Evolutionary conservation across 768 basidiomycete species (phyloP), one percentile per base, ranked within the genome.

Genomic region (Phanerochaete carnosa): DNA sequence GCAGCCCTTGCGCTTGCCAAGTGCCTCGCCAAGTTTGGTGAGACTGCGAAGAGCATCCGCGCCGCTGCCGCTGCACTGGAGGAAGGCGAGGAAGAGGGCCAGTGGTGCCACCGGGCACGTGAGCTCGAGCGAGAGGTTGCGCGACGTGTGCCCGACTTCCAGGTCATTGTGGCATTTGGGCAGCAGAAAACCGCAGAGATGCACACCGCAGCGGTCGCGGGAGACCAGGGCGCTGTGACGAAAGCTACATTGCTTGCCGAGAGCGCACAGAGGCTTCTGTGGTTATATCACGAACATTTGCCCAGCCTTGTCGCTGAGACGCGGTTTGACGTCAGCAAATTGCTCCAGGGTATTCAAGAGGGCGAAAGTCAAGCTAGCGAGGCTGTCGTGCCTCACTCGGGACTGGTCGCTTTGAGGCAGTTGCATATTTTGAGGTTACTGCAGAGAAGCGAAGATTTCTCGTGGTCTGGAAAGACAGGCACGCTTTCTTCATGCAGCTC

Each of bases 251-350:
- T 98, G 62, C 74, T 97, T 29, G 82, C 87, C 0, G 95, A 98
- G 74, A 82, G 83, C 53, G 86, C 94, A 0, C 85, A 94, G 64
- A 74, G 94, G 28, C 72, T 98, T 45, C 75, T 97, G 61, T 90
- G 89, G 83, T 78, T 95, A 53, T 98, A 97, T 70, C 92, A 96
- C 65, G 79, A 79, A 25, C 87, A 85, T 61, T 72, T 95, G 29
- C 92, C 94, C 0, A 76, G 80, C 0, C 74, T 93, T 1, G 88
- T 91, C 3, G 83, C 85, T 0, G 94, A 95, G 70, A 85, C 86
- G 28, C 79, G 87, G 53, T 98, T 95, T 66, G 95, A 98, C 71
- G 84, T 89, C 37, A 92, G 92, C 1, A 93, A 93, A 70, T 69
- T 95, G 23, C 73, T 95, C 29, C 77, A 77, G 58, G 75, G 78